Evolutionary conservation across 225 moss, liverwort and hornwort species (phyloP), one percentile per base, ranked within the genome.

Genomic region (Physcomitrium patens): DNA sequence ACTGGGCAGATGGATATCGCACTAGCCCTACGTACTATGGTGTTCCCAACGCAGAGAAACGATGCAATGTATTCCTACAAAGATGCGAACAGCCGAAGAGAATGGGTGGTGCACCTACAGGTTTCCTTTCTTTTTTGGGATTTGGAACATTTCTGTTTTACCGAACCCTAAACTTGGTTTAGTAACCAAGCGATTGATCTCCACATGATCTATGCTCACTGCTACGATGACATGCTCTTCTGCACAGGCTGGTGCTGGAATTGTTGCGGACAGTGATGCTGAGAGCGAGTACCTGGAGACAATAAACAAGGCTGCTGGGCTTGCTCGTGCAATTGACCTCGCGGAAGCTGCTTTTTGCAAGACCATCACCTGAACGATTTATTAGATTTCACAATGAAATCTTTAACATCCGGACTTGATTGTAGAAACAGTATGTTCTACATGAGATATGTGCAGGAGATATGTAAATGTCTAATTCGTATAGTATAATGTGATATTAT

Each of bases 181-280:
- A 27, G 63, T 13, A 44, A 8, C 19, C 49, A 27, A 12, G 22
- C 17, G 3, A 17, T 67, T 37, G 12, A 49, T 10, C 42, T 67
- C 41, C 7, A 41, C 9, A 13, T 23, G n/a, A 17, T 68, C 23
- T 65, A 37, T 47, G 22, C 13, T 58, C 9, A 2, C 58, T 23
- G 15, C 63, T 70, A 41, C 5, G 31, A 46, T 53, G 56, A 22
- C 52, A 23, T 49, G 54, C 27, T 67, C 27, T 53, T 50, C 15
- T 63, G 20, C 14, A 22, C 89, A 89, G 86, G 93, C 95, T 24
- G 97, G 97, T 73, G 97, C 97, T 70, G 97, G 97, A 58, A 84
- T 99, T 56, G 99, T 95, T 14, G 99, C 95, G n/a, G 99, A 93
- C n/a, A 95, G 99, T 68, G 90, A 93, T 74, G 95, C 99, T 12